Percentiles rank a stretch among this genome's conserved stretches.
These are phyloP conservation scores for Malassezia dermatis DNA, from an alignment of 1,284 basidiomycete genomes.

Conservation along the genomic window DNA sequence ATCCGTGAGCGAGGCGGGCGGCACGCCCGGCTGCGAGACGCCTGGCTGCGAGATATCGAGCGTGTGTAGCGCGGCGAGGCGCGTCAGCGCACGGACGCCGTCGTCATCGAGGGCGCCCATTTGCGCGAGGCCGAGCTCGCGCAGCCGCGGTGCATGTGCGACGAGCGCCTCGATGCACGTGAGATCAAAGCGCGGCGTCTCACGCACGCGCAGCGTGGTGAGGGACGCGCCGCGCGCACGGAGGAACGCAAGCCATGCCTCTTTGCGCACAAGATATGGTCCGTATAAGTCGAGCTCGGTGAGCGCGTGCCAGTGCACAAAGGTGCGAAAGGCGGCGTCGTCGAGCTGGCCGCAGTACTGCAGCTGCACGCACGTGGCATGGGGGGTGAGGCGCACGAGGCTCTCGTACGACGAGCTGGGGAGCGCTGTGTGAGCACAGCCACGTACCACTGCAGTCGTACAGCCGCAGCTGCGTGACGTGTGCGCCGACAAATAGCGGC, in stretches of 20 bases:
- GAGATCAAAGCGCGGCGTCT: slow-evolving; percentile 73
- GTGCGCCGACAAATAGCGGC: slow-evolving; percentile 68
- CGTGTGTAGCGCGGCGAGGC: slow-evolving; percentile 52
- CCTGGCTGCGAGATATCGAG: slow-evolving; percentile 59
- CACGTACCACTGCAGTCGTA: slow-evolving; percentile 66
- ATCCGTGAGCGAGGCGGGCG: slow-evolving; percentile 53
- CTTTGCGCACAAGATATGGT: slow-evolving; percentile 70
- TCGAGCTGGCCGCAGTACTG: slow-evolving; percentile 79
- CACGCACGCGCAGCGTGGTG: slow-evolving; percentile 62
- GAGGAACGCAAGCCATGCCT: slow-evolving; percentile 70
- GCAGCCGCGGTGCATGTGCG: slow-evolving; percentile 57
- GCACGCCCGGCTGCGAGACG: slow-evolving; percentile 42
- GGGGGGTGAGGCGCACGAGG: slow-evolving; percentile 34
- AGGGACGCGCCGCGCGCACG: slow-evolving; percentile 56
- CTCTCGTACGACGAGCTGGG: slow-evolving; percentile 29
- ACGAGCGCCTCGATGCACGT: slow-evolving; percentile 61
- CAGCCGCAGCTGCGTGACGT: slow-evolving; percentile 61
- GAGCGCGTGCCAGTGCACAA: slow-evolving; percentile 59
- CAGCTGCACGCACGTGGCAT: slow-evolving; percentile 53
- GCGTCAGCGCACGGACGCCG: slow-evolving; percentile 29
- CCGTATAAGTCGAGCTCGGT: slow-evolving; percentile 69
- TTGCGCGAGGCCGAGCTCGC: slow-evolving; percentile 66
- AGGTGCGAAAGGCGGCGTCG: slow-evolving; percentile 57
- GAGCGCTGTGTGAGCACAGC: slow-evolving; percentile 15
- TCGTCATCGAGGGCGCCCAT: slow-evolving; percentile 55